These are phyloP conservation scores for Xylaria acuta DNA, from an alignment of 495 filamentous ascomycete species.

Conservation along the genomic window DNA sequence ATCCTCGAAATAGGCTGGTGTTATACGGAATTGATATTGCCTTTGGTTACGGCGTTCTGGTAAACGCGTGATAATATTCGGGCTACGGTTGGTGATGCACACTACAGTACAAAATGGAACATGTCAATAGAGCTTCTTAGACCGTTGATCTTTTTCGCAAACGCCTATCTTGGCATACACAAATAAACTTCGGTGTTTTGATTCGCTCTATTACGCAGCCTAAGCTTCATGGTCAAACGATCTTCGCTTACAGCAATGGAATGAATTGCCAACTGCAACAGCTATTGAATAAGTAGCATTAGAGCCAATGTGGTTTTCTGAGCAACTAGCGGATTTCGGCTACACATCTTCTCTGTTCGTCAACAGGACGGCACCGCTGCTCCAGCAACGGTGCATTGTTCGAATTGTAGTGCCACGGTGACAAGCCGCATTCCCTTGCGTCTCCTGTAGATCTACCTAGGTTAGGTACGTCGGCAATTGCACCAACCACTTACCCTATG, in stretches of 20 bases:
- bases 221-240: not conserved
- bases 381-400: not conserved
- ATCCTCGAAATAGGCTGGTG: not conserved
- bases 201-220: not conserved
- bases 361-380: not conserved
- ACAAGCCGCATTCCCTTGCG: not conserved
- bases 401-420: not conserved
- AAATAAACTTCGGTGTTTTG: not conserved
- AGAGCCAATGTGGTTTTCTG: not conserved
- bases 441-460: conserved; percentile 8
- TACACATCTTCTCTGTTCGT: not conserved
- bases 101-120: not conserved
- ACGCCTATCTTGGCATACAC: not conserved
- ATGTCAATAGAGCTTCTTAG: not conserved
- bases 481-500: not conserved
- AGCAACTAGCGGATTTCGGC: not conserved
- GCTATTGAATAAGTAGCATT: not conserved
- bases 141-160: not conserved
- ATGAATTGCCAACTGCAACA: not conserved
- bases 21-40: not conserved
- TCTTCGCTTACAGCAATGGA: not conserved
- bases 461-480: too few relatives aligned
- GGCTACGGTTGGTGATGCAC: not conserved
- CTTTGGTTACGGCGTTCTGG: conserved; percentile 11
- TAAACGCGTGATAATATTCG: not conserved